Evolutionary conservation across 2,329 filamentous ascomycete species (phyloP).

Genomic region (Botrytis paeoniae): DNA sequence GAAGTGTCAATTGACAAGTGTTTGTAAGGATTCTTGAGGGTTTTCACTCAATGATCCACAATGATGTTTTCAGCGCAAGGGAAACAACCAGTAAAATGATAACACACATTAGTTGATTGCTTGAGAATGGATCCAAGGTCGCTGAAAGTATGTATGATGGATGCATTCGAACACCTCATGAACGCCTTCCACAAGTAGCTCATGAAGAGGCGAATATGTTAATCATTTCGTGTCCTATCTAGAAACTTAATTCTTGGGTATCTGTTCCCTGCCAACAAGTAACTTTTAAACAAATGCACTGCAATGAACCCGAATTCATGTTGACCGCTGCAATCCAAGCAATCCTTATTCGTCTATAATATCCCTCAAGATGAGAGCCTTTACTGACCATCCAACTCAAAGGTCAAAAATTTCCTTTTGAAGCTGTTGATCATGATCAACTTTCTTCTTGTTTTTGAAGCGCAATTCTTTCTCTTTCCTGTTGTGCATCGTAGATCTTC

Average conservation of each 20-base stretch:
- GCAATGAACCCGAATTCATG: not conserved
- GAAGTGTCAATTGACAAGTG: not conserved
- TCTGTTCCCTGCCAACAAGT: not conserved
- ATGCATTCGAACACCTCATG: conserved; percentile 12
- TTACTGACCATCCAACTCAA: not conserved
- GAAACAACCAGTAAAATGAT: conserved; percentile 12
- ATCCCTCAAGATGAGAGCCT: not conserved
- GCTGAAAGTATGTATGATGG: conserved; percentile 14
- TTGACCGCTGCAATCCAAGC: not conserved
- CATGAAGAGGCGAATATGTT: not conserved
- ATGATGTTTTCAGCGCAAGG: not conserved
- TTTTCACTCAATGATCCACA: conserved; percentile 11
- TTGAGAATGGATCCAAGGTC: not conserved
- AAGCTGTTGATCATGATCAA: not conserved
- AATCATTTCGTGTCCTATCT: not conserved
- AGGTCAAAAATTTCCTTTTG: not conserved
- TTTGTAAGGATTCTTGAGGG: not conserved
- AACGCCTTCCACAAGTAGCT: not conserved
- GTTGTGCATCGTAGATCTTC: conserved; percentile 44
- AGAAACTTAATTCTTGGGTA: not conserved
- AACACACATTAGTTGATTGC: conserved; percentile 10
- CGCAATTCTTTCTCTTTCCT: conserved; percentile 30
- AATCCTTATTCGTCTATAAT: not conserved
- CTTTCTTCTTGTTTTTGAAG: conserved; percentile 20
- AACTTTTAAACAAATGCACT: not conserved